phyloP scores from a whole-genome alignment of 192 early-diverging fungal genomes.

The Coemansia erecta region DNA sequence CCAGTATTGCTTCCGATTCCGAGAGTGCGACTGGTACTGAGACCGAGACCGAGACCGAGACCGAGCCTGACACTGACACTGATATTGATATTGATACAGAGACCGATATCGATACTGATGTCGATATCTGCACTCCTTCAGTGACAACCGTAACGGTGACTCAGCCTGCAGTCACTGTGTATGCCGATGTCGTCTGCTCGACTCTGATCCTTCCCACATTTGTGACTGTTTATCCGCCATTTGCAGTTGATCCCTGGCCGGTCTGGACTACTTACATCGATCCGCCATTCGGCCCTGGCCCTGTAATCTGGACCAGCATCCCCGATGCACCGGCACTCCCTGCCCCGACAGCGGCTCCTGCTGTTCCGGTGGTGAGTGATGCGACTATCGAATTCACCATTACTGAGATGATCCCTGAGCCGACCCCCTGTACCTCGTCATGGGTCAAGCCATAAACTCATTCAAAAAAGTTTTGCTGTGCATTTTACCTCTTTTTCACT shows the following conservation, averaged over 20 bases:
- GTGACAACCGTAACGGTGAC: conserved; percentile 8
- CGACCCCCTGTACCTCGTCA: conserved; percentile 20
- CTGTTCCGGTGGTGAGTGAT: conserved; percentile 3
- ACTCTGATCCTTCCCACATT: conserved; percentile 25
- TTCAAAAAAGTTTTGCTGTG: neutral
- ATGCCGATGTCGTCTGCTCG: conserved; percentile 4
- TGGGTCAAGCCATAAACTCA: conserved; percentile 6
- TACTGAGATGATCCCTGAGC: conserved; percentile 2
- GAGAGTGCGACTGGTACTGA: conserved; percentile 4
- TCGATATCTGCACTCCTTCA: neutral
- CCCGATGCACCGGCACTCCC: conserved; percentile 8
- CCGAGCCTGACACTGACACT: neutral
- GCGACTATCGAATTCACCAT: conserved; percentile 4
- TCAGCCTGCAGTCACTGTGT: conserved; percentile 15
- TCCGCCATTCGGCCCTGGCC: conserved; percentile 34
- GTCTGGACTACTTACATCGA: conserved; percentile 6
- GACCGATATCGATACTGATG: neutral
- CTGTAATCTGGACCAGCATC: conserved; percentile 34
- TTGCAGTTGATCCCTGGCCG: conserved; percentile 15
- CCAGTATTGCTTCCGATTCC: neutral
- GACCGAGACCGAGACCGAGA: neutral
- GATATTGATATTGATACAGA: neutral
- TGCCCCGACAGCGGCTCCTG: conserved; percentile 7
- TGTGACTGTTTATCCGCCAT: conserved; percentile 16
- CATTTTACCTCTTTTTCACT: conserved; percentile 1